A percentile compares a stretch with the other conserved stretches of the same genome.
Evolutionary conservation across 371 early-diverging fungal genomes (phyloP).

Genomic region (Mortierella sp.): DNA sequence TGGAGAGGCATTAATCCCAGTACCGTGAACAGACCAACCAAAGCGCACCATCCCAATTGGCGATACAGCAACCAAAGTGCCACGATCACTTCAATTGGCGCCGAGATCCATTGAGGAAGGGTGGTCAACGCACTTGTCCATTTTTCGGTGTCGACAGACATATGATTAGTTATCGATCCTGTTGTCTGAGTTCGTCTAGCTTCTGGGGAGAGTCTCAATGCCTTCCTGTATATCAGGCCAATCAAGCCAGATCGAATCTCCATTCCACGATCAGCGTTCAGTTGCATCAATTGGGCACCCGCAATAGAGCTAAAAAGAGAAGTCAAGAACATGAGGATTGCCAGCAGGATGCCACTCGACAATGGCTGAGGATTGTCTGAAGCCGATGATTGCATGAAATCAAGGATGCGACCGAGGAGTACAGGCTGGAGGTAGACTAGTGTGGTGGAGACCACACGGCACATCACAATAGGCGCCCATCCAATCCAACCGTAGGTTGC

Average conservation of each 20-base stretch:
- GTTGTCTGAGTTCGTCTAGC: constrained; percentile 83
- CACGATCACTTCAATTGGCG: constrained; percentile 31
- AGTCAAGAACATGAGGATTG: constrained; percentile 26
- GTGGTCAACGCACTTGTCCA: constrained; percentile 23
- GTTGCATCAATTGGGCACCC: constrained; percentile 20
- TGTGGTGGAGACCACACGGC: constrained; percentile 19
- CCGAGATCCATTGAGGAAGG: constrained; percentile 30
- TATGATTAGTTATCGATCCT: constrained; percentile 84
- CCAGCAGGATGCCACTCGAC: constrained; percentile 21
- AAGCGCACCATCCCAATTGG: constrained; percentile 63
- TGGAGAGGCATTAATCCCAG: constrained; percentile 62
- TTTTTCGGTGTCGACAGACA: constrained; percentile 77
- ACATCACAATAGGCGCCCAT: constrained; percentile 38
- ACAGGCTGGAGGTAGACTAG: constrained; percentile 28
- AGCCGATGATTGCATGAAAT: constrained; percentile 25
- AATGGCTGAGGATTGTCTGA: constrained; percentile 16
- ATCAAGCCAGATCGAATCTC: constrained; percentile 83
- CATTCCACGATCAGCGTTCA: constrained; percentile 57
- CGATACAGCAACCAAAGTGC: constrained; percentile 57
- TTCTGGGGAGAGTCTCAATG: constrained; percentile 80
- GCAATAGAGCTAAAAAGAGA: constrained; percentile 18
- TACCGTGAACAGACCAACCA: constrained; percentile 63
- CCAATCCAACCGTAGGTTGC: constrained; percentile 33
- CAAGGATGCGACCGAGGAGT: constrained; percentile 28
- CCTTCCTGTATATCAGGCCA: constrained; percentile 91